Percentiles rank a stretch among this genome's conserved stretches.
Conservation (phyloP, 83 land plant species). For the Picea abies region DNA sequence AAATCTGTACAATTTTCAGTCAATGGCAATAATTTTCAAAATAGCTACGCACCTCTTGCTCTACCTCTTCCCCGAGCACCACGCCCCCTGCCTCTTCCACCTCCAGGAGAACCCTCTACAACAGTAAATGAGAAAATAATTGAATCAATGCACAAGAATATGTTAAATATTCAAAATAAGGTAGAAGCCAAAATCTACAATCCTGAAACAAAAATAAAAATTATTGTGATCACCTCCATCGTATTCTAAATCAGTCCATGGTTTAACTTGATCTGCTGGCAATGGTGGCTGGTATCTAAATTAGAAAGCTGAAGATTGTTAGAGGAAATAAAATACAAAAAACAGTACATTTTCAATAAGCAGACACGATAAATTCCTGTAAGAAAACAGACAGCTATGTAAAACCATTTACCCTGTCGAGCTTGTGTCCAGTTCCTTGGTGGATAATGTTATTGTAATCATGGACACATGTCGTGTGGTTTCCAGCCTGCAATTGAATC, state of each 20-base stretch:
- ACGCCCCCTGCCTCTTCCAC: constrained; percentile 39
- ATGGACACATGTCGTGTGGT: constrained; percentile 47
- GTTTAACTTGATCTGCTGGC: constrained; percentile 45
- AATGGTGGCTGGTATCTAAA: constrained; percentile 58
- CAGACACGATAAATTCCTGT: background rate
- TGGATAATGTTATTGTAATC: constrained; percentile 41
- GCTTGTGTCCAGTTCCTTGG: constrained; percentile 32
- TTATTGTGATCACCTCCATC: constrained; percentile 34
- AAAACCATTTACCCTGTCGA: constrained; percentile 25
- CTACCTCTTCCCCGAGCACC: constrained; percentile 50
- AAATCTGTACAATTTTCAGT: background rate
- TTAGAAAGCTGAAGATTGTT: background rate
- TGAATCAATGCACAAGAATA: background rate
- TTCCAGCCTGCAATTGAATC: constrained; percentile 25
- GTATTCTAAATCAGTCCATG: constrained; percentile 36
- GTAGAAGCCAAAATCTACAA: constrained; percentile 9
- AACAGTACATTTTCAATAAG: background rate
- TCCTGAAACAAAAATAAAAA: background rate
- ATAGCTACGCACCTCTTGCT: constrained; percentile 37
- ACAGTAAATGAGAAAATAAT: background rate
- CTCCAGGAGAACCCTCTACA: constrained; percentile 18
- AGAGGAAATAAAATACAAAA: background rate
- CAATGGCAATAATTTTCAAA: constrained; percentile 1
- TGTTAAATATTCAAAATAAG: background rate
- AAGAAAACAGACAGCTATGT: background rate